phyloP scores from a whole-genome alignment of 2,329 filamentous ascomycete species.

The Aureobasidium uvarum region DNA sequence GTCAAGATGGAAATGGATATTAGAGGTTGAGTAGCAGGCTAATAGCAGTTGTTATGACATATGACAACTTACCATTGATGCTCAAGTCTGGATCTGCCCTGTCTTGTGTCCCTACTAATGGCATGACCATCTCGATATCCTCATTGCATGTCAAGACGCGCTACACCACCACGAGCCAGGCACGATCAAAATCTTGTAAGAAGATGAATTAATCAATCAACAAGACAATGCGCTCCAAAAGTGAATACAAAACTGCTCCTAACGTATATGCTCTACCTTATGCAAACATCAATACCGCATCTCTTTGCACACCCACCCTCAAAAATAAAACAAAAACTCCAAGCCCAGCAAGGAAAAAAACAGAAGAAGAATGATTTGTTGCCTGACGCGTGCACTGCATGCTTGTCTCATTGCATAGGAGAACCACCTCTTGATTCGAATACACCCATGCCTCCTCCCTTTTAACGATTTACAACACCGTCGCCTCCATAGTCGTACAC shows the following conservation, averaged over 20 bases:
- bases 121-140: too few species aligned
- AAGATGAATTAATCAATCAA: too few species aligned
- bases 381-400: not conserved
- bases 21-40: not conserved
- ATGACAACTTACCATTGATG: too few species aligned
- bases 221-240: not conserved
- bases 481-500: conserved; percentile 6
- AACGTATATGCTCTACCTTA: conserved; percentile 14
- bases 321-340: not conserved
- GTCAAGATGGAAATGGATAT: not conserved
- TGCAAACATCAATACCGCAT: not conserved
- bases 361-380: not conserved
- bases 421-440: not conserved
- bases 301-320: not conserved
- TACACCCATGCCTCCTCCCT: not conserved
- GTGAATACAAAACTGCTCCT: not conserved
- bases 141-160: too few species aligned
- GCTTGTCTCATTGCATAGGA: not conserved
- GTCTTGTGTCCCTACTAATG: too few species aligned
- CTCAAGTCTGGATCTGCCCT: too few species aligned
- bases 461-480: not conserved
- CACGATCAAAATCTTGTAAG: too few species aligned
- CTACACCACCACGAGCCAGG: too few species aligned
- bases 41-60: too few species aligned
- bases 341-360: not conserved